phyloP scores from a whole-genome alignment of 75 land plant species.

The Adiantum capillusveneris region DNA sequence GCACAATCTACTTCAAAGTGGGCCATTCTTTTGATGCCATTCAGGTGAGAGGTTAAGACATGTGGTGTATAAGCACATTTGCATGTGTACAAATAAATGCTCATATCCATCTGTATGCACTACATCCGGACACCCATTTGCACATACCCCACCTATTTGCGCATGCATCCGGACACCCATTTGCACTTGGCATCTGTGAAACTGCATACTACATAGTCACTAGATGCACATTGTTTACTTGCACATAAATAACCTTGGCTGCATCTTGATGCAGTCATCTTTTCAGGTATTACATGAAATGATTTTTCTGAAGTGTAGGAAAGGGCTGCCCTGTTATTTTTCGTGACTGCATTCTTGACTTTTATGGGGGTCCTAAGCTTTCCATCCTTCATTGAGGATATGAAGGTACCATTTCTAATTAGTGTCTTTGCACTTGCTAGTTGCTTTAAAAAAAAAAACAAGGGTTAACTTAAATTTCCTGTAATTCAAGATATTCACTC shows the following conservation, averaged over 20 bases:
- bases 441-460: background rate
- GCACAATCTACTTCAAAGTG: conserved; percentile 21
- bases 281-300: background rate
- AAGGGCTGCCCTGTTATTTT: conserved; percentile 43
- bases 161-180: too few species aligned
- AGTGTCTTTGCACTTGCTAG: background rate
- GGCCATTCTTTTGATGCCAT: conserved; percentile 17
- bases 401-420: conserved; percentile 43
- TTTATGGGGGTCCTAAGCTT: conserved; percentile 77
- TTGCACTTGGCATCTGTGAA: background rate
- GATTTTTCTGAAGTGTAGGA: conserved; percentile 23
- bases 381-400: conserved; percentile 69
- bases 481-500: conserved; percentile 29
- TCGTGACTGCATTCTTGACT: conserved; percentile 63
- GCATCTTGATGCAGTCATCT: background rate
- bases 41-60: conserved; percentile 11
- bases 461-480: background rate
- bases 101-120: background rate
- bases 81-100: background rate
- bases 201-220: too few species aligned
- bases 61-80: too few species aligned
- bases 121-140: background rate
- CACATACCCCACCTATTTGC: too few species aligned
- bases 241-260: too few species aligned
- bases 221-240: too few species aligned